Percentiles rank a stretch among this genome's conserved stretches.
Evolutionary conservation across 78 protist genomes (phyloP).

Genomic region (Guillardia theta): DNA sequence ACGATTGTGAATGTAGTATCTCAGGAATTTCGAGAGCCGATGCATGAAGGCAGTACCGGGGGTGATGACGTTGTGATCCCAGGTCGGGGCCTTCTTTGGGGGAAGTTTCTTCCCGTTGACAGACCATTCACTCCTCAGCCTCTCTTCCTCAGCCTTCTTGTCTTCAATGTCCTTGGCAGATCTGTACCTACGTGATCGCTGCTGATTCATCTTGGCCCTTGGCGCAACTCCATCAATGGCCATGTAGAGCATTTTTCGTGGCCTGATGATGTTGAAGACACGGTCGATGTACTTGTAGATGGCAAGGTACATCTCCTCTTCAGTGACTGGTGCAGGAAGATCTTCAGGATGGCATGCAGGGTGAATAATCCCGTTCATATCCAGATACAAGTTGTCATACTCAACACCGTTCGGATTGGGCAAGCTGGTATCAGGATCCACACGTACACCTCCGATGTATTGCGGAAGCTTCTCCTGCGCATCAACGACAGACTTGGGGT

Average conservation of each 20-base stretch:
- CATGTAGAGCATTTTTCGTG: slow-evolving; percentile 94
- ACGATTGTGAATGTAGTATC: slow-evolving; percentile 74
- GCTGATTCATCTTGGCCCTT: slow-evolving; percentile 96
- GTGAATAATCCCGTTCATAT: slow-evolving; percentile 99
- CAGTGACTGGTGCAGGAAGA: slow-evolving; percentile 45
- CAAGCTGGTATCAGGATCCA: neutral
- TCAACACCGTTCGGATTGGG: slow-evolving; percentile 84
- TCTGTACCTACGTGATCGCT: slow-evolving; percentile 91
- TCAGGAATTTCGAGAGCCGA: slow-evolving; percentile 69
- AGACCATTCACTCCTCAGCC: neutral
- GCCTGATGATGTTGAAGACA: slow-evolving; percentile 90
- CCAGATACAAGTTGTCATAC: slow-evolving; percentile 97
- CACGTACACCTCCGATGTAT: neutral
- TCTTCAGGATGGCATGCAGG: slow-evolving; percentile 92
- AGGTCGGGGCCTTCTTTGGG: slow-evolving; percentile 13
- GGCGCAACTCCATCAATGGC: slow-evolving; percentile 98
- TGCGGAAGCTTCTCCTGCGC: neutral
- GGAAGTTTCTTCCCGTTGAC: neutral
- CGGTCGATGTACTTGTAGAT: slow-evolving; percentile 92
- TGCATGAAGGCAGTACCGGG: slow-evolving; percentile 91
- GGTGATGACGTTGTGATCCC: slow-evolving; percentile 92
- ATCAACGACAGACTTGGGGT: neutral
- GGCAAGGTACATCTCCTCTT: slow-evolving; percentile 84
- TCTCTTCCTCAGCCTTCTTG: neutral
- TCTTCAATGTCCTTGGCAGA: slow-evolving; percentile 77